Base-by-base conservation (phyloP, 1,284 basidiomycete genomes). In the Rhizopogon hawkerae region DNA sequence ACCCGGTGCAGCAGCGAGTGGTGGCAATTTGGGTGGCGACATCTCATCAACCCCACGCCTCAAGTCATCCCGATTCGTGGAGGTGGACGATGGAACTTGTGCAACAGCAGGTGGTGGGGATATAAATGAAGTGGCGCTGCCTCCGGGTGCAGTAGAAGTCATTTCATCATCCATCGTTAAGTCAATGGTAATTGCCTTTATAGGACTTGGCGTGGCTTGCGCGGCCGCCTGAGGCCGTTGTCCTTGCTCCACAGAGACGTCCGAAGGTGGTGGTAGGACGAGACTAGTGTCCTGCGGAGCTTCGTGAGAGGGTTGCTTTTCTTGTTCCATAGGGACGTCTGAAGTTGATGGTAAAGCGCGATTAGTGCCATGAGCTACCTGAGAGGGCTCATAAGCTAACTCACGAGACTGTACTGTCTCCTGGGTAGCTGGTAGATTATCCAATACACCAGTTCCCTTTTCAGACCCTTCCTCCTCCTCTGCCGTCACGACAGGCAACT, bases 401-500 rank as follows among this genome's bases (percentile, higher is more conserved):
- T 21, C 29, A 3, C 13, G 16, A 43, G 41, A 21, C 18, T 16
- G 16, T 21, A 29, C 13, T 13, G 41, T 21, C 16, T 43, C 24
- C 11, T 18, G 41, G 11, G 16, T n/a, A 13, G 11, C 14, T 18
- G 41, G 29, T 13, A 43, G 8, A 18, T 31, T 31, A 18, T 13
- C 16, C 13, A 3, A 13, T 21, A 31, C 18, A 8, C 7, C 29
- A 43, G 18, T 26, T 44, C 39, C 31, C 36, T 44, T 43, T 21
- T 13, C 33, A 31, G 23, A 23, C 29, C 48, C 34, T 31, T 38
- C 46, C 38, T 37, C 48, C 8, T 29, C 14, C 37, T 53, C 57
- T n/a, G 50, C 50, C 38, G 1, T 35, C 14, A 13, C 8, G 26
- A 5, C 24, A 34, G 35, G 24, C 23, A 48, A 47, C 8, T 53